Evolutionary conservation across 257 asterid species (phyloP), one percentile per base, ranked within the genome.

Genomic region (Jacaranda copaia): DNA sequence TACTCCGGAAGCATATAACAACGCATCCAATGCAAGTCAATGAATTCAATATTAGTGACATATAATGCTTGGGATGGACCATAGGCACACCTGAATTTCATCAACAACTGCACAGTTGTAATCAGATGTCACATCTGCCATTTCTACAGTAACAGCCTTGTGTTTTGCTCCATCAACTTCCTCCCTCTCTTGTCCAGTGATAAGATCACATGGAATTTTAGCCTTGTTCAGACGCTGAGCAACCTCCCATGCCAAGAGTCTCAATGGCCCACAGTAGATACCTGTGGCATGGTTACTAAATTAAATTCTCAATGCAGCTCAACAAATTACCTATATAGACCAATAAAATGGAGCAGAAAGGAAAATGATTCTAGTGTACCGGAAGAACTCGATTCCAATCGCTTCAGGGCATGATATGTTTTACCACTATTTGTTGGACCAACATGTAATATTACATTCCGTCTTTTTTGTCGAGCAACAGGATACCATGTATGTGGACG

Each of bases 371-470:
- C 35, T n/a, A 60, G 46, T 18, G 35, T 79, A 90, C 99, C 99
- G 43, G 98, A 88, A 78, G 92, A 82, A 86, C 97, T 81, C 3
- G 89, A 76, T 83, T 95, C 94, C 85, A 95, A 85, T 74, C 77
- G 88, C 84, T 93, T 91, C 81, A 95, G 81, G 18, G 99, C 98
- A 78, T 88, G 85, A 81, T 89, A 85, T 35, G 99, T 95, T 90
- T 95, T 95, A 58, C 99, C 99, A 72, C 99, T 95, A 81, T 95
- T 95, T 79, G 99, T 95, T 36, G 99, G 99, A 67, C 99, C 99
- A 59, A 95, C 99, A 65, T 95, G 99, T 78, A 95, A 86, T 70
- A 83, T 72, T 58, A 95, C 85, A 76, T 88, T 85, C 81, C 99
- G 75, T 74, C 76, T 91, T 67, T 89, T 93, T 70, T 81, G 84